Base-by-base conservation (phyloP, 257 asterid species). In the Coffea eugenioides region DNA sequence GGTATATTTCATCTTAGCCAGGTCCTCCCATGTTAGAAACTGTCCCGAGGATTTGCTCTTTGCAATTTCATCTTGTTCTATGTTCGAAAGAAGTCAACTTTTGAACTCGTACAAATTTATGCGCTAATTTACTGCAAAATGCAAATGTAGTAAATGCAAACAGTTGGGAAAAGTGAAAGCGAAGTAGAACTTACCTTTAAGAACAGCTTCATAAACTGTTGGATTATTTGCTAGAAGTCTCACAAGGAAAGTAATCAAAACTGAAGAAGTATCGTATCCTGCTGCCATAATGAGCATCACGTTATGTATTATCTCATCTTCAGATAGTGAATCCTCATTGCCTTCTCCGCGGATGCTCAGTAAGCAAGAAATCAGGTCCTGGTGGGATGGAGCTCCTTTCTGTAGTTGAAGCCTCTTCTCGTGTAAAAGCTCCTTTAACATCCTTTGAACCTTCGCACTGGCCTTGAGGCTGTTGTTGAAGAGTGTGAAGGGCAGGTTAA, bases 241-340 rank as follows among this genome's bases (percentile, higher is more conserved):
- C n/a, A 89, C 36, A 8, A 93, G 78, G 61, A 93, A 92, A 12
- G 93, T 90, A 41, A 93, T 81, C 82, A 93, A 82, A 68, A 89
- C 31, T 2, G 97, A 90, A n/a, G 92, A 85, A 2, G 96, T 92
- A 46, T 90, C 98, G 27, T 90, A 85, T 5, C 98, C 97, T 1
- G 91, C 96, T 39, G 82, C 84, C 96, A 93, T 90, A 14, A 92
- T 80, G 8, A 90, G 89, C 89, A 89, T 84, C 8, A 82, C 83
- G 52, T 93, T 92, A 59, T 93, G 91, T 77, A 92, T 83, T 0
- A 90, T 90, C 84, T 90, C 97, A 31, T 87, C 88, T 34, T 93
- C 93, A 14, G 97, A 86, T 12, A 92, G 61, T 61, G 82, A 34
- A 51, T 88, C 82, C 71, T 75, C 75, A 34, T 75, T 51, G 54